These are phyloP conservation scores for Dipteronia sinensis DNA, from an alignment of 345 rosid species.

Conservation along the genomic window DNA sequence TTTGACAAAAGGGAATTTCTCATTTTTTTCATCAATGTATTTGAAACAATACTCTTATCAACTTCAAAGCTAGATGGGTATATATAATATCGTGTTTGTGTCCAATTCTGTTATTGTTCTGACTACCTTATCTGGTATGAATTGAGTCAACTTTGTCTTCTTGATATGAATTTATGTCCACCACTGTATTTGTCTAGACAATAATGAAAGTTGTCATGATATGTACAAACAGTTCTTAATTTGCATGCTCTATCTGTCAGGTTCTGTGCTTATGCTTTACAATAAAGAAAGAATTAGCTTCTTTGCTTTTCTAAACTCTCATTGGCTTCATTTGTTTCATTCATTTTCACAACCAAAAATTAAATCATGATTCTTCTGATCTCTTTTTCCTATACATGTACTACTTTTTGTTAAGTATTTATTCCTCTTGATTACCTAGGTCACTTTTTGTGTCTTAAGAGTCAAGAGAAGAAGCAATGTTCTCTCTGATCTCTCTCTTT, in stretches of 20 bases:
- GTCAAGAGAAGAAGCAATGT: conserved; percentile 3
- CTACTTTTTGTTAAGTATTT: background rate
- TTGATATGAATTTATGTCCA: no score
- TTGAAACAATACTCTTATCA: background rate
- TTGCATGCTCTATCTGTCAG: no score
- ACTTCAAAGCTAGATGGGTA: background rate
- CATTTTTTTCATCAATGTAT: background rate
- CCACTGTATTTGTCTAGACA: no score
- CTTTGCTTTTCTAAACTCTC: background rate
- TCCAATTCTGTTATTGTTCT: background rate
- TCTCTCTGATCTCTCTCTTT: background rate
- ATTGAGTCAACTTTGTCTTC: background rate
- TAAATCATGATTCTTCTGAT: background rate
- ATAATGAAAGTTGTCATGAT: background rate
- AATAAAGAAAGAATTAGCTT: conserved; percentile 6
- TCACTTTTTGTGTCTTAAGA: background rate
- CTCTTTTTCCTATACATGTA: background rate
- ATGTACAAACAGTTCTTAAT: background rate
- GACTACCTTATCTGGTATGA: background rate
- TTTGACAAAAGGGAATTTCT: background rate
- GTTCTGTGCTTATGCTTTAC: background rate
- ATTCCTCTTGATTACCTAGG: no score
- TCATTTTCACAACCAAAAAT: background rate
- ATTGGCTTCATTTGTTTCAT: background rate
- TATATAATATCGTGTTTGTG: background rate